Evolutionary conservation across 805 yeast genomes (phyloP).

Genomic region (Kodamaea kakaduensis): DNA sequence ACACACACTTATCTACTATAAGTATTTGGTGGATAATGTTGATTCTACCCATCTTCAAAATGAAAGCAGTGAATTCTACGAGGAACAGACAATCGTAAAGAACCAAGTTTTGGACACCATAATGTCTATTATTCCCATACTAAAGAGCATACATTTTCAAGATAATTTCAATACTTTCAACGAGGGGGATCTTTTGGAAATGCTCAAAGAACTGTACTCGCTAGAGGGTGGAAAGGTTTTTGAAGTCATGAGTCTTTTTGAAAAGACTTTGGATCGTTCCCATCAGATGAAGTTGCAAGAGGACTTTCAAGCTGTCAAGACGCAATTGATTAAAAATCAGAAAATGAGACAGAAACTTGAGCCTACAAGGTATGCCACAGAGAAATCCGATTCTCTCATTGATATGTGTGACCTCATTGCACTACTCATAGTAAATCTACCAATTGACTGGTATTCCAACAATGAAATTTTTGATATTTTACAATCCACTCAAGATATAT

Average conservation of each 20-base stretch:
- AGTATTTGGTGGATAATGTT: constrained; percentile 17
- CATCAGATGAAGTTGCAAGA: no score
- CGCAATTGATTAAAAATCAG: no score
- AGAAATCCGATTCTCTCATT: background rate
- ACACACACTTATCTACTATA: constrained; percentile 27
- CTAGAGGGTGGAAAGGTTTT: constrained; percentile 5
- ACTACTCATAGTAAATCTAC: constrained; percentile 28
- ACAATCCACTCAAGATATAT: constrained; percentile 7
- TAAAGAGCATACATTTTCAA: constrained; percentile 7
- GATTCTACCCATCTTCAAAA: background rate
- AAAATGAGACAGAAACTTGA: no score
- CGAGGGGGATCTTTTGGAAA: background rate
- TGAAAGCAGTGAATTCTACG: constrained; percentile 4
- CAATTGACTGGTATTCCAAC: constrained; percentile 37
- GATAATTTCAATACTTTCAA: background rate
- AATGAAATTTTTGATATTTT: constrained; percentile 23
- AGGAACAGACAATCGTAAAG: constrained; percentile 3
- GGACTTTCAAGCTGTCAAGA: no score
- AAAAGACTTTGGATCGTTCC: no score
- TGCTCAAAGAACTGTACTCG: constrained; percentile 4
- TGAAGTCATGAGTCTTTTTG: background rate
- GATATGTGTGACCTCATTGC: constrained; percentile 27
- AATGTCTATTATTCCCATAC: constrained; percentile 6
- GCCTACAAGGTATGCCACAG: constrained; percentile 4
- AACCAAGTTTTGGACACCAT: constrained; percentile 4